These are phyloP conservation scores for Geotrichum bryndzae DNA, from an alignment of 1,139 yeast species.

Conservation along the genomic window DNA sequence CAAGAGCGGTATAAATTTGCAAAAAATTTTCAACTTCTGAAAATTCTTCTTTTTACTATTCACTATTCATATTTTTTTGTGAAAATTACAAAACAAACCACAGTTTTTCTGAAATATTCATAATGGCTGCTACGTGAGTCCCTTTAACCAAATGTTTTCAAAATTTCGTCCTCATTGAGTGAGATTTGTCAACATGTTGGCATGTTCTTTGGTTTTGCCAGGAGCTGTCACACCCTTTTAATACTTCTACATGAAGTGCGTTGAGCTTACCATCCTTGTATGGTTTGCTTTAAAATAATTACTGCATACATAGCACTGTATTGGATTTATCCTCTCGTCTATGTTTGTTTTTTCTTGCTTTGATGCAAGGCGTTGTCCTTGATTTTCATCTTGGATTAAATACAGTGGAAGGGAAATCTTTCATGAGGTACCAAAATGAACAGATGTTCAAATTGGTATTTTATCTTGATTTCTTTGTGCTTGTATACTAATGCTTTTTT, in stretches of 20 bases:
- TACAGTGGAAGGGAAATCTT: slow-evolving; percentile 19
- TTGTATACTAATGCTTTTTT: slow-evolving; percentile 6
- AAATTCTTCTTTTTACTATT: background rate
- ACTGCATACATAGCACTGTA: background rate
- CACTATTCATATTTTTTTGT: background rate
- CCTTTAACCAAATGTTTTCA: background rate
- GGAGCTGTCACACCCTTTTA: slow-evolving; percentile 9
- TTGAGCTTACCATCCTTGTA: slow-evolving; percentile 18
- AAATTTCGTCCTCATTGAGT: background rate
- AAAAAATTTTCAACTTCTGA: background rate
- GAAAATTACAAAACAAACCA: background rate
- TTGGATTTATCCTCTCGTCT: slow-evolving; percentile 17
- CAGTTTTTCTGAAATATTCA: background rate
- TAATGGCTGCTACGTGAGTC: slow-evolving; percentile 13
- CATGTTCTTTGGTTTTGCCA: background rate
- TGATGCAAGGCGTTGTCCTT: slow-evolving; percentile 20
- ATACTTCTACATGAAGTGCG: slow-evolving; percentile 20
- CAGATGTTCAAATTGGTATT: background rate
- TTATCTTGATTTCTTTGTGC: slow-evolving; percentile 3
- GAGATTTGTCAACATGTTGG: slow-evolving; percentile 1
- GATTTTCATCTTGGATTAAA: slow-evolving; percentile 20
- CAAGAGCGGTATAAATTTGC: background rate
- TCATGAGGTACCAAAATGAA: slow-evolving; percentile 1
- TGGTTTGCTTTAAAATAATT: slow-evolving; percentile 10
- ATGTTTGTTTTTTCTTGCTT: slow-evolving; percentile 13